Evolutionary conservation across 2,329 filamentous ascomycete genomes (phyloP), one percentile per base, ranked within the genome.

Genomic region (Xylariaceae sp.): DNA sequence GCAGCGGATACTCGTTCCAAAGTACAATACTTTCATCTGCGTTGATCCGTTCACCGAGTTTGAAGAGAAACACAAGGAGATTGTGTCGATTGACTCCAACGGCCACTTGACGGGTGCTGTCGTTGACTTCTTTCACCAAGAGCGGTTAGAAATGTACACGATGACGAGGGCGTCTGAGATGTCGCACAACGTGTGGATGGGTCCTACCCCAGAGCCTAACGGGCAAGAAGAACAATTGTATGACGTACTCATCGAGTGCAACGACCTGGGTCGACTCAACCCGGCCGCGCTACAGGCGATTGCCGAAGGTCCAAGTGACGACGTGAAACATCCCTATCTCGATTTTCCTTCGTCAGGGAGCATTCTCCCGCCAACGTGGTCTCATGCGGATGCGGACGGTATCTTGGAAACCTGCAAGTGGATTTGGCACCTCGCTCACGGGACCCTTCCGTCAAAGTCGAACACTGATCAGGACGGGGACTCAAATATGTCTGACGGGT

Each of bases 271-370:
- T 2, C 86, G 87, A 44, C 80, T 97, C 12, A 89, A 93, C 58
- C 81, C 87, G 0, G 79, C 80, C n/a, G 81, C 83, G 5, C 77
- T 97, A 45, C 80, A 83, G 54, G 77, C 81, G 48, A 78, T 93
- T 54, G 81, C 85, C 26, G 82, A 88, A 64, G 75, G 82, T 55
- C 68, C 81, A 0, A 73, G 81, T 44, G 75, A 78, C 12, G 74
- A 75, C 5, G 67, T 66, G 37, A 71, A 67, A 6, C 70, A 72
- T 32, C 71, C 71, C 19, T 76, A 76, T 60, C 76, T 96, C 50
- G 89, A 96, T 63, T 98, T 98, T 59, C 93, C 93, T 1, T 95
- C 92, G 0, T 97, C 93, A 1, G 95, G 95, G n/a, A 96, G 91
- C 66, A 90, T 98, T 52, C 81, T 93, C 66, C 88, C 91, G 2